These are phyloP conservation scores for Solanum ossicruentum DNA, from an alignment of 257 asterid genomes.

Conservation along the genomic window DNA sequence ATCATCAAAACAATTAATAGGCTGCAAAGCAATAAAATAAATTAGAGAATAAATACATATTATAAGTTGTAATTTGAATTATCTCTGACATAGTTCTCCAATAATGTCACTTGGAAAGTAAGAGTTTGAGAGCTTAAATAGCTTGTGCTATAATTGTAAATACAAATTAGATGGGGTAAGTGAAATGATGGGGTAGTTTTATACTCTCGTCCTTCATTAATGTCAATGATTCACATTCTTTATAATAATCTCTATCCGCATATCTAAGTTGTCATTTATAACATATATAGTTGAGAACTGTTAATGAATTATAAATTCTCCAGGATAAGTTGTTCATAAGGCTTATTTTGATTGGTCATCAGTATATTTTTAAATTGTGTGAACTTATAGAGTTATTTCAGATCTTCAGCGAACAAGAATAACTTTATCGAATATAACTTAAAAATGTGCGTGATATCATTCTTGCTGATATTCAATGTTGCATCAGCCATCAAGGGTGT, in stretches of 20 bases:
- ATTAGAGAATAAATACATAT: not conserved
- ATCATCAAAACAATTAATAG: not conserved
- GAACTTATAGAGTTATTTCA: too few relatives aligned
- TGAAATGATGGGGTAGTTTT: not conserved
- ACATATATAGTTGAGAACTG: not conserved
- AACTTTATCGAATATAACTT: too few relatives aligned
- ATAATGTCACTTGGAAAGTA: not conserved
- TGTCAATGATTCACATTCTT: too few relatives aligned
- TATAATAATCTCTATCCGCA: too few relatives aligned
- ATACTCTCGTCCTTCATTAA: too few relatives aligned
- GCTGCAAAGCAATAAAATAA: not conserved
- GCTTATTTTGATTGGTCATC: not conserved
- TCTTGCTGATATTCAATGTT: too few relatives aligned
- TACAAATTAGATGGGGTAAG: not conserved
- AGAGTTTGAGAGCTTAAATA: not conserved
- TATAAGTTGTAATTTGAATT: not conserved
- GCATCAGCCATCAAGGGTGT: too few relatives aligned
- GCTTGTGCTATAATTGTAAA: not conserved
- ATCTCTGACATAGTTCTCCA: not conserved
- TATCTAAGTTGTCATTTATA: not conserved
- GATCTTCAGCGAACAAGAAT: too few relatives aligned
- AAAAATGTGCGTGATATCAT: too few relatives aligned
- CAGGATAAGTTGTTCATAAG: not conserved
- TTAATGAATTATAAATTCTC: not conserved
- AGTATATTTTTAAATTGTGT: too few relatives aligned